phyloP scores from a whole-genome alignment of 148 eudicot genomes.

The Vaccinium vitisidaea region DNA sequence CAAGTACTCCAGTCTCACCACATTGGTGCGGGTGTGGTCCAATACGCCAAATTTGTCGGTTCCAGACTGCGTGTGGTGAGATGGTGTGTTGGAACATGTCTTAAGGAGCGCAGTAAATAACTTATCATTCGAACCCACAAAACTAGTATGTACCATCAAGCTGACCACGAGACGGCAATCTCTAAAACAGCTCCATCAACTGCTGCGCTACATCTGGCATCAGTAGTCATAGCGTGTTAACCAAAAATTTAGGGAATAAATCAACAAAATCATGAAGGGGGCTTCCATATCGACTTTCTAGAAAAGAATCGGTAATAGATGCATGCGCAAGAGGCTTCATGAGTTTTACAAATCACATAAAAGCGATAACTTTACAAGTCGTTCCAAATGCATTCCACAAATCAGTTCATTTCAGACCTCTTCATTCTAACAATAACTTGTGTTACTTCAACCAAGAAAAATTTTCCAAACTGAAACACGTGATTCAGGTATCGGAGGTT shows the following conservation, averaged over 20 bases:
- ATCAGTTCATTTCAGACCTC: background rate
- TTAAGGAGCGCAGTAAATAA: background rate
- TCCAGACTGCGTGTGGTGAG: background rate
- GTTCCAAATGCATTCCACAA: background rate
- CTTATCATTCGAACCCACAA: background rate
- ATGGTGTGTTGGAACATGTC: background rate
- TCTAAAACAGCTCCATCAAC: slow-evolving; percentile 65
- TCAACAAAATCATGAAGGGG: background rate
- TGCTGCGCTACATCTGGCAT: slow-evolving; percentile 73
- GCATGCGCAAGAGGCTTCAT: background rate
- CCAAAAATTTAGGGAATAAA: background rate
- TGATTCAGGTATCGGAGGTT: background rate
- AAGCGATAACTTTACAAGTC: background rate
- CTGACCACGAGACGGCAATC: background rate
- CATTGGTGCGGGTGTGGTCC: background rate
- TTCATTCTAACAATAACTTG: background rate
- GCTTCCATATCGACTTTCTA: background rate
- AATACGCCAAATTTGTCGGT: background rate
- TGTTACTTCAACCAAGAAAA: background rate
- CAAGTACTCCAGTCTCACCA: background rate
- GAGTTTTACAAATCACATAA: background rate
- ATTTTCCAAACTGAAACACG: background rate
- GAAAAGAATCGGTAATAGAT: background rate
- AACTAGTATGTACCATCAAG: background rate
- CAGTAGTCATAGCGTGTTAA: slow-evolving; percentile 2